Percentiles rank a stretch among this genome's conserved stretches.
Conservation (phyloP, 2,329 filamentous ascomycete genomes). For the Beauveria scarabaeidicola region DNA sequence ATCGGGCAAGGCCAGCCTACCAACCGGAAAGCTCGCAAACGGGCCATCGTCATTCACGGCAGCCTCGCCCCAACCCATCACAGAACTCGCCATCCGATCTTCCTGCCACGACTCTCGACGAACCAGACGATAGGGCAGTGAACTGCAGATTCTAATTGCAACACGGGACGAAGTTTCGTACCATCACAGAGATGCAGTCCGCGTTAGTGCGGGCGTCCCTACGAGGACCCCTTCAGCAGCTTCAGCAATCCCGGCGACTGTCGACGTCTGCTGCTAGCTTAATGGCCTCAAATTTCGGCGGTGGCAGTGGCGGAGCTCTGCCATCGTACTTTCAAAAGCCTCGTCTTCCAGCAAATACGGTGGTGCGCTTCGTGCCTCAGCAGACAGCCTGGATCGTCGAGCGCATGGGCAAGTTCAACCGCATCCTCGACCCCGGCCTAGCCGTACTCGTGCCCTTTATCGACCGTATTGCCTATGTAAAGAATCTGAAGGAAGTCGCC, state of each 20-base stretch:
- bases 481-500: slow-evolving; percentile 90
- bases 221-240: slow-evolving; percentile 15
- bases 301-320: slow-evolving; percentile 25
- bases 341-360: slow-evolving; percentile 79
- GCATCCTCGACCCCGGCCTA: slow-evolving; percentile 85
- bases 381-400: slow-evolving; percentile 99
- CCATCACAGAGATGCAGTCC: slow-evolving; percentile 19
- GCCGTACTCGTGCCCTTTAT: slow-evolving; percentile 83
- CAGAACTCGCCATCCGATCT: neutral
- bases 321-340: slow-evolving; percentile 73
- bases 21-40: neutral
- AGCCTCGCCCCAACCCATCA: neutral
- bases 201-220: slow-evolving; percentile 24
- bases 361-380: slow-evolving; percentile 96
- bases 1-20: neutral
- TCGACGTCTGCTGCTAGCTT: slow-evolving; percentile 24
- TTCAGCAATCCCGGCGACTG: slow-evolving; percentile 20
- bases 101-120: neutral
- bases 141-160: neutral
- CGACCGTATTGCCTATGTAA: slow-evolving; percentile 95
- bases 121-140: neutral
- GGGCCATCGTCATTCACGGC: neutral
- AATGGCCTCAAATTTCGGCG: slow-evolving; percentile 25
- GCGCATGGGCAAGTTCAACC: slow-evolving; percentile 96
- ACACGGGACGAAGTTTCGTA: neutral